phyloP scores from a whole-genome alignment of 2,329 filamentous ascomycete species.

The Venturia carpophila region DNA sequence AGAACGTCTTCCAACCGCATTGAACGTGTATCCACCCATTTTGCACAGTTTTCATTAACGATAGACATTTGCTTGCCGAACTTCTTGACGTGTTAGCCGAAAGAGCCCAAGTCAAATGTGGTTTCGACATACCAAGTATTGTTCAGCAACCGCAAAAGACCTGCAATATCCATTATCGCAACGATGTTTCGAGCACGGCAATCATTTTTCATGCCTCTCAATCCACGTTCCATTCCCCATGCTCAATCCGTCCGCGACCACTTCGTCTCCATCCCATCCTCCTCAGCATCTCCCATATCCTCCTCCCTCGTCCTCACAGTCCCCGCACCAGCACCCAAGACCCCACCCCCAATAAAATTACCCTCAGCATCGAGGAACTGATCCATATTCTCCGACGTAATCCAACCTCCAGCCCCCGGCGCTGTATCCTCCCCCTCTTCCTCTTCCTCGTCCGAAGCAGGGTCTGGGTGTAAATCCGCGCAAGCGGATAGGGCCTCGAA shows the following conservation, averaged over 20 bases:
- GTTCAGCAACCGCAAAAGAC: not conserved
- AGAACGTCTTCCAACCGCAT: not conserved
- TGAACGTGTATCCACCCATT: not conserved
- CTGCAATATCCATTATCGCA: not conserved
- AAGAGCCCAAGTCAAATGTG: not conserved
- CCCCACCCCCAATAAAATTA: conserved; percentile 29
- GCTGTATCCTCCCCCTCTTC: conserved; percentile 46
- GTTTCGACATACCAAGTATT: not conserved
- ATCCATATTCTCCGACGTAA: conserved; percentile 84
- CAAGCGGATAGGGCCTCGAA: conserved; percentile 66
- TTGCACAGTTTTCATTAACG: not conserved
- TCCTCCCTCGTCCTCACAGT: conserved; percentile 28
- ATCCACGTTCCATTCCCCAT: not conserved
- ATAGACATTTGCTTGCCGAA: not conserved
- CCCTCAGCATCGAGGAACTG: conserved; percentile 50
- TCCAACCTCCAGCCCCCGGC: conserved; percentile 71
- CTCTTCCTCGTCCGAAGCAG: conserved; percentile 50
- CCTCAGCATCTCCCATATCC: conserved; percentile 24
- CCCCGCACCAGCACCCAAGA: conserved; percentile 32
- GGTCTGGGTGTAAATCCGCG: conserved; percentile 69
- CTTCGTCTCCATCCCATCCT: conserved; percentile 26
- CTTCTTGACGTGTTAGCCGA: not conserved
- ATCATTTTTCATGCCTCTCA: not conserved
- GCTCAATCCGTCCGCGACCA: conserved; percentile 31
- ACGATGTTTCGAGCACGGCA: not conserved